Evolutionary conservation across 164 flowering plant genomes (phyloP).

Genomic region (Nelumbo lutea): DNA sequence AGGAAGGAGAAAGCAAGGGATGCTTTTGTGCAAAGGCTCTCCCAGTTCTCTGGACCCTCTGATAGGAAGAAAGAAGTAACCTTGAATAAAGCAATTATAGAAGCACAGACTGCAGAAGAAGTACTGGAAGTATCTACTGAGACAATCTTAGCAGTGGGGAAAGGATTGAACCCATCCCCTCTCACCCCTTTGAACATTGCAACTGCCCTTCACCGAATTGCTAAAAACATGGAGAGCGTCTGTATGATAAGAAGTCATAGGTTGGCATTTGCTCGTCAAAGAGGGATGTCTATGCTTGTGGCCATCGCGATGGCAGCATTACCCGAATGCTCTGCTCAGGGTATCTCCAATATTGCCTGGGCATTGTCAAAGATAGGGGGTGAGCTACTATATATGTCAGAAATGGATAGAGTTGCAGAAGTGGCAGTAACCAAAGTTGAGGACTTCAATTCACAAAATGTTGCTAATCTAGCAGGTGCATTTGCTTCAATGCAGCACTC

Average conservation of each 20-base stretch:
- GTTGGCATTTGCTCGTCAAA: slow-evolving; percentile 80
- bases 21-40: slow-evolving; percentile 61
- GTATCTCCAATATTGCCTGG: slow-evolving; percentile 90
- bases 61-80: slow-evolving; percentile 70
- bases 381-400: slow-evolving; percentile 78
- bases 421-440: slow-evolving; percentile 67
- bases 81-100: slow-evolving; percentile 65
- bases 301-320: slow-evolving; percentile 79
- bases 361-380: slow-evolving; percentile 97
- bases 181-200: slow-evolving; percentile 87
- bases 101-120: slow-evolving; percentile 79
- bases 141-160: slow-evolving; percentile 67
- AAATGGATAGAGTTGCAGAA: slow-evolving; percentile 97
- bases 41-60: slow-evolving; percentile 80
- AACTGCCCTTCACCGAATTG: slow-evolving; percentile 89
- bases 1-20: slow-evolving; percentile 61
- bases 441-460: slow-evolving; percentile 94
- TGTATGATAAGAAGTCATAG: slow-evolving; percentile 61
- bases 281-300: slow-evolving; percentile 91
- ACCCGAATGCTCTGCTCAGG: slow-evolving; percentile 93
- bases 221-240: slow-evolving; percentile 94
- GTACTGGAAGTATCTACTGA: slow-evolving; percentile 73
- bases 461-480: slow-evolving; percentile 93
- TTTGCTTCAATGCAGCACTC: slow-evolving; percentile 97
- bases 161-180: slow-evolving; percentile 92